Evolutionary conservation across 345 rosid genomes (phyloP), one percentile per base, ranked within the genome.

Genomic region (Salix brachista): DNA sequence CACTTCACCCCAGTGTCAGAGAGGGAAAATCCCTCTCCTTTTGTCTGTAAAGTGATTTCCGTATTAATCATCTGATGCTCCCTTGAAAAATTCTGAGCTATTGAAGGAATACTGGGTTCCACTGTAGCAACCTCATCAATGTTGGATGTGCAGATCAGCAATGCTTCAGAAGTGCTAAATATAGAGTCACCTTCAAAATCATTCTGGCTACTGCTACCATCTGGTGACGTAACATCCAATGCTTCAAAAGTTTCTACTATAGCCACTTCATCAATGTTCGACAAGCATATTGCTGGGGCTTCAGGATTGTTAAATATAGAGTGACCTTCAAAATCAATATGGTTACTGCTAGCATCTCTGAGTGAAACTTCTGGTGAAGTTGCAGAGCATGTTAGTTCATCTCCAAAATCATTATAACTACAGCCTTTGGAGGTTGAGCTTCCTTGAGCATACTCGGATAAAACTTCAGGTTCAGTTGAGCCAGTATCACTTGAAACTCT

Each of bases 361-460:
- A 73, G 77, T 39, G 84, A 78, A 78, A 69, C 75, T 73, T 78
- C 80, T 34, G 69, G 79, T 61, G 78, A 80, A 67, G 73, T 41
- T 73, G 68, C 81, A 73, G 13, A 62, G 18, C 81, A 73, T 65
- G 56, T 61, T 46, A 44, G 32, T 64, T 69, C 71, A 56, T n/a
- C 81, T 62, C 71, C 65, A 71, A 65, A 50, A 68, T 67, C 72
- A 77, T 76, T 70, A 72, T 71, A 69, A 62, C 64, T 73, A 76
- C 70, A 54, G 64, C 73, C 58, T 70, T 78, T 80, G 42, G 84
- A 75, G 32, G 75, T 72, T 39, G 70, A 75, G 76, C 78, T 73
- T 67, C 69, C 83, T 67, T 1, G 21, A 11, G 67, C 76, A 65
- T 75, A 39, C 26, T 75, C 79, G 1, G 71, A 71, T 30, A 69